A percentile compares a stretch with the other conserved stretches of the same genome.
phyloP scores from a whole-genome alignment of 345 rosid species.

The Pugionium dolabratum region DNA sequence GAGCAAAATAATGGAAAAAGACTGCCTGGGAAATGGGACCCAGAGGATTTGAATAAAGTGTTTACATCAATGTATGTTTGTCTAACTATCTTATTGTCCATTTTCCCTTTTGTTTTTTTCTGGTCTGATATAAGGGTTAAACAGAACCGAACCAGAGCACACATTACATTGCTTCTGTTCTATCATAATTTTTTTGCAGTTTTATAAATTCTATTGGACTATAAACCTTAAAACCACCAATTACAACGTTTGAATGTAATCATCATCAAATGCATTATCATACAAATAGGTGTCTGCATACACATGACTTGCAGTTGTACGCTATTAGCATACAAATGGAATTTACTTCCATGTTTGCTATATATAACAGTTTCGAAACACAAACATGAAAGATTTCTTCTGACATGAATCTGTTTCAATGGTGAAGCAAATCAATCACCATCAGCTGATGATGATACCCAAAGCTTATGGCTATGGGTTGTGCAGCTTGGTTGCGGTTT shows the following conservation, averaged over 20 bases:
- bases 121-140: slow-evolving; percentile 3
- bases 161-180: not conserved
- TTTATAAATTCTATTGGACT: not conserved
- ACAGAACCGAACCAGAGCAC: not conserved
- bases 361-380: slow-evolving; percentile 31
- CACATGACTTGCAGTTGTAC: slow-evolving; percentile 13
- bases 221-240: too few relatives aligned
- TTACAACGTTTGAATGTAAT: not conserved
- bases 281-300: slow-evolving; percentile 17
- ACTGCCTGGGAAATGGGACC: slow-evolving; percentile 20
- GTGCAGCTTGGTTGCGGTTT: slow-evolving; percentile 14
- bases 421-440: not conserved
- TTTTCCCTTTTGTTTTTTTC: not conserved
- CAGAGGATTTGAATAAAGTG: slow-evolving; percentile 33
- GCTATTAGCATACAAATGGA: slow-evolving; percentile 26
- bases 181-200: not conserved
- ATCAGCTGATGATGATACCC: slow-evolving; percentile 10
- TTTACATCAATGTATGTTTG: slow-evolving; percentile 25
- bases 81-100: not conserved
- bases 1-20: slow-evolving; percentile 31
- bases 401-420: slow-evolving; percentile 13
- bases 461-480: not conserved
- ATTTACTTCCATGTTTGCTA: slow-evolving; percentile 24
- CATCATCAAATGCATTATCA: slow-evolving; percentile 12
- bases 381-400: slow-evolving; percentile 28